A percentile compares a stretch with the other conserved stretches of the same genome.
Evolutionary conservation across 257 asterid species (phyloP).

Genomic region (Coffea eugenioides): DNA sequence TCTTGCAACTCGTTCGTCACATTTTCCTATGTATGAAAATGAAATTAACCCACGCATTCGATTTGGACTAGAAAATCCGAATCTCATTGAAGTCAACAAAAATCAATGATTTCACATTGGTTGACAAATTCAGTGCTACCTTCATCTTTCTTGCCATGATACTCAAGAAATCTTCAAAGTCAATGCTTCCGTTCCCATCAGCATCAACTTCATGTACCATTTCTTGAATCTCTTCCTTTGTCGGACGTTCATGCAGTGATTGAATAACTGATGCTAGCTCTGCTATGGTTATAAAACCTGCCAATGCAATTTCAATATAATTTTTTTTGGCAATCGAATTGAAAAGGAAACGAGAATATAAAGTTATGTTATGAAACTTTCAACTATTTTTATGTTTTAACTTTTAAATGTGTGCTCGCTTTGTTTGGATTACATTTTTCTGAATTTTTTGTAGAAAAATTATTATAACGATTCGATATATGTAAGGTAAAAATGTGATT

Average conservation of each 20-base stretch:
- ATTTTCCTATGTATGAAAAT: slow-evolving; percentile 40
- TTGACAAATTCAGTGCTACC: slow-evolving; percentile 23
- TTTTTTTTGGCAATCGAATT: too few species aligned
- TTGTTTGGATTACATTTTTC: too few species aligned
- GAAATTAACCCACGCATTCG: background rate
- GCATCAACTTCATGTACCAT: slow-evolving; percentile 60
- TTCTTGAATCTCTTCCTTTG: slow-evolving; percentile 62
- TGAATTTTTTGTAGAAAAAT: too few species aligned
- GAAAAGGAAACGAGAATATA: background rate
- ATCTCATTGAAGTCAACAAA: background rate
- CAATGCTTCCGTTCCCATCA: slow-evolving; percentile 54
- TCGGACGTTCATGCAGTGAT: slow-evolving; percentile 63
- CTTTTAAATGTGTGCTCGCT: too few species aligned
- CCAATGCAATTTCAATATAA: background rate
- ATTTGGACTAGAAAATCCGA: background rate
- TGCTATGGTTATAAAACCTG: slow-evolving; percentile 63
- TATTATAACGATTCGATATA: too few species aligned
- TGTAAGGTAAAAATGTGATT: too few species aligned
- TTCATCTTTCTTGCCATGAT: slow-evolving; percentile 65
- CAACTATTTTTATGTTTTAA: too few species aligned
- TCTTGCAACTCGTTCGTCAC: slow-evolving; percentile 67
- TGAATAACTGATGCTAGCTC: slow-evolving; percentile 60
- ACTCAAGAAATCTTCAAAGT: slow-evolving; percentile 61
- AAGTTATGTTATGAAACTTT: too few species aligned
- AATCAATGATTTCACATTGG: background rate